Evolutionary conservation across 1,284 basidiomycete species (phyloP).

Genomic region (Grifola frondosa): DNA sequence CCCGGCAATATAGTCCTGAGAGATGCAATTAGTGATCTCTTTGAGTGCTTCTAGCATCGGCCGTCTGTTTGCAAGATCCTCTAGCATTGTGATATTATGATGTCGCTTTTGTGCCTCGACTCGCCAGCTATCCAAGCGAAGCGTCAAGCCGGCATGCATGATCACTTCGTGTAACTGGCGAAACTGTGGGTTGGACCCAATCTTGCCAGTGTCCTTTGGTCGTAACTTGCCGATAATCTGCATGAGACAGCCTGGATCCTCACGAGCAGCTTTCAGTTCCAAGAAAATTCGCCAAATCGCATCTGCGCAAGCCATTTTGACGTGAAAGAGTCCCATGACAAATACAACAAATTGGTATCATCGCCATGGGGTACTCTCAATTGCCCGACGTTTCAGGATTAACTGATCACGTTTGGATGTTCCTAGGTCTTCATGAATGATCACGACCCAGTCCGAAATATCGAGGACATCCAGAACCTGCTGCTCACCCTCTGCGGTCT

Average conservation of each 20-base stretch:
- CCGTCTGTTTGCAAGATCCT: conserved; percentile 21
- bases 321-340: conserved; percentile 37
- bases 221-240: conserved; percentile 19
- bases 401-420: conserved; percentile 19
- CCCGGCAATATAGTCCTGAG: conserved; percentile 18
- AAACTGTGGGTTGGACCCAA: conserved; percentile 33
- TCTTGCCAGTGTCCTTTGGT: conserved; percentile 30
- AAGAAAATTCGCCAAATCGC: conserved; percentile 35
- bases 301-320: conserved; percentile 40
- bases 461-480: no score
- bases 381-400: background rate
- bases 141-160: conserved; percentile 25
- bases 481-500: background rate
- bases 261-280: conserved; percentile 6
- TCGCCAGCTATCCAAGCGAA: conserved; percentile 26
- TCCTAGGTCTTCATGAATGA: conserved; percentile 9
- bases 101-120: conserved; percentile 3
- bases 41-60: conserved; percentile 22
- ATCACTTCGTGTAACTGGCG: conserved; percentile 37
- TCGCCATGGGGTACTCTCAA: conserved; percentile 17
- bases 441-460: conserved; percentile 8
- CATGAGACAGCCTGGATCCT: conserved; percentile 19
- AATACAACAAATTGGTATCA: conserved; percentile 31
- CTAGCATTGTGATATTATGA: conserved; percentile 9
- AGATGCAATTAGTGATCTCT: conserved; percentile 19